Evolutionary conservation across 768 basidiomycete genomes (phyloP), one percentile per base, ranked within the genome.

Genomic region (Psilocybe cubensis): DNA sequence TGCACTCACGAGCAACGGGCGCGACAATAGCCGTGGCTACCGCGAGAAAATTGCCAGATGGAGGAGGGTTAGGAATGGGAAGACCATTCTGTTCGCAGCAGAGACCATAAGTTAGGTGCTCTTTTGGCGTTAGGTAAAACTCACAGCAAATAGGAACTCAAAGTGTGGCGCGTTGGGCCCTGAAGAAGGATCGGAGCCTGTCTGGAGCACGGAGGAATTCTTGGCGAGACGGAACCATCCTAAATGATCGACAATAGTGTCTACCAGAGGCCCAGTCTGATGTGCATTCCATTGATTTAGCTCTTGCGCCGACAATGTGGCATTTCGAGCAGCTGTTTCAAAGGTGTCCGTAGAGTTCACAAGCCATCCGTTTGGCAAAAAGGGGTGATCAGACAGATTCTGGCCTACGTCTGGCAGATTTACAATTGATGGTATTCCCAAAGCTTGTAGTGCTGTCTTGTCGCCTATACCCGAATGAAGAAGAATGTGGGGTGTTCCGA

Each of bases 321-420:
- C n/a, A 29, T 44, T 53, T 27, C 38, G 41, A n/a, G 18, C 17
- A 3, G 28, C 6, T 11, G n/a, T 27, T 17, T 53, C 25, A 7
- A 7, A 12, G 9, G 20, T 43, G 1, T 28, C 3, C 12, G n/a
- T 38, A 20, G 24, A 25, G n/a, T 67, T 64, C 56, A 66, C 70
- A 17, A 52, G 20, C 29, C 61, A 74, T 4, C 58, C 49, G 33
- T 58, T 62, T 2, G 60, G 45, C 10, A 61, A 53, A 24, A 63
- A 31, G 27, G 68, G 61, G 35, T 77, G 76, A 40, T 77, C 75
- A 11, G 66, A 54, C 3, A 76, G 59, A 52, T 75, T 74, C 53
- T 70, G 60, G 10, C 77, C 77, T 20, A 77, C 76, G 21, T 67
- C 64, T 2, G 76, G 76, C 12, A 72, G 60, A 57, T 76, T 27